Base-by-base conservation (phyloP, 1,139 yeast species). In the Saccharomyces hybrid region DNA sequence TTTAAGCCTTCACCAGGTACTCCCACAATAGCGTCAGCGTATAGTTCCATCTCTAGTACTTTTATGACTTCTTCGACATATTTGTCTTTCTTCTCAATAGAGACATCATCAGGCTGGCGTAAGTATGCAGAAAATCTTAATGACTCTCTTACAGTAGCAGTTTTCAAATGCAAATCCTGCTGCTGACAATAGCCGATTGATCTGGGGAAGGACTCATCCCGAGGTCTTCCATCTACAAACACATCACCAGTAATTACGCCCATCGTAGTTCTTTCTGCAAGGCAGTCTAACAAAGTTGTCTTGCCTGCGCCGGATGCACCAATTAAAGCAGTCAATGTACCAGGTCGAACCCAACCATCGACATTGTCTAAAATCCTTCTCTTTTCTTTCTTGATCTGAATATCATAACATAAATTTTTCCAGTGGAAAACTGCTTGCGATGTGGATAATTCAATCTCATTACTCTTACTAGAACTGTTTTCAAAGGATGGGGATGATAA, bases 221-320 rank as follows among this genome's bases (percentile, higher is more conserved):
- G 69, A 19, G 77, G 75, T 49, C 70, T 69, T 55, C 84, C 84
- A 64, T 80, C 78, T 26, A 80, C 82, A 50, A 79, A 66, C 79
- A 79, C 78, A 59, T 79, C 83, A 63, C 85, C 85, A 51, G 83
- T 78, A 29, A 80, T 74, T 47, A 75, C 75, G 55, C 84, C 84
- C 53, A 76, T 75, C 58, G 78, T 77, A 52, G 77, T 77, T 67
- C 78, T 67, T 21, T 79, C 78, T 49, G 87, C 81, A 58, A 83
- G 70, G 51, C 79, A 77, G 61, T 82, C 81, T 62, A 83, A 73
- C 55, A 83, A 68, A 0, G 88, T 83, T 1, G 88, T 82, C 65
- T 83, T 83, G 67, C 88, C 88, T 48, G 87, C 86, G 64, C 88
- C 88, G 21, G 87, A 82, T 64, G 81, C 86, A 57, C 88, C 87